phyloP scores from a whole-genome alignment of 495 filamentous ascomycete genomes.

The Podospora anserina region DNA sequence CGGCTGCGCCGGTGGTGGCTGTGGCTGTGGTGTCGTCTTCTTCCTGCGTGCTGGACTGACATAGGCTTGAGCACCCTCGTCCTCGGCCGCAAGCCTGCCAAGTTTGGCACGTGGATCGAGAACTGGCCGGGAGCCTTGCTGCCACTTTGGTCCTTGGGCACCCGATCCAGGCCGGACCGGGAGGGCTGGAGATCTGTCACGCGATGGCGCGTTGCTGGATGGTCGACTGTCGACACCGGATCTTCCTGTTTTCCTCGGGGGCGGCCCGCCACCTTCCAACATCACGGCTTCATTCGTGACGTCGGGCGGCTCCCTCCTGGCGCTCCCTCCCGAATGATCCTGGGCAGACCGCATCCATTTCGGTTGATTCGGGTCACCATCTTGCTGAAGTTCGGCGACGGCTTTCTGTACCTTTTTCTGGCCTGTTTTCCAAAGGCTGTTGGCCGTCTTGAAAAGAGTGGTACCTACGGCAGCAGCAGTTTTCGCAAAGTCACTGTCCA shows the following conservation, averaged over 20 bases:
- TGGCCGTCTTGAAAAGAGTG: slow-evolving; percentile 88
- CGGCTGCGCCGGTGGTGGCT: slow-evolving; percentile 40
- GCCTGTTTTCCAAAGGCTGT: slow-evolving; percentile 87
- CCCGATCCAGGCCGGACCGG: slow-evolving; percentile 28
- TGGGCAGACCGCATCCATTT: slow-evolving; percentile 87
- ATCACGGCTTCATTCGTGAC: slow-evolving; percentile 89
- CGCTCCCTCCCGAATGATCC: slow-evolving; percentile 28
- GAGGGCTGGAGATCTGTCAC: slow-evolving; percentile 48
- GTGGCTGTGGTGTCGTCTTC: slow-evolving; percentile 53
- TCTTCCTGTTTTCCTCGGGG: slow-evolving; percentile 38
- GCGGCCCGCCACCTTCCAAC: slow-evolving; percentile 66
- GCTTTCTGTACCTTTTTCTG: slow-evolving; percentile 94
- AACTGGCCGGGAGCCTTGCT: slow-evolving; percentile 42
- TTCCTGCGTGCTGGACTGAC: slow-evolving; percentile 83
- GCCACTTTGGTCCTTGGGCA: slow-evolving; percentile 42
- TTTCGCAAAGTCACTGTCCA: slow-evolving; percentile 74
- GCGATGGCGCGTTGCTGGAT: slow-evolving; percentile 29
- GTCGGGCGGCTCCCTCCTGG: slow-evolving; percentile 24
- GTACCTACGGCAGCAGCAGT: slow-evolving; percentile 77
- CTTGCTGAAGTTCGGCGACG: slow-evolving; percentile 80
- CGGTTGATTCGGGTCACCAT: slow-evolving; percentile 74
- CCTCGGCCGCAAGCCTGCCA: slow-evolving; percentile 69
- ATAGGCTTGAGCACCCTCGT: slow-evolving; percentile 81
- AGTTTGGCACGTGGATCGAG: slow-evolving; percentile 59
- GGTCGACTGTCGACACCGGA: slow-evolving; percentile 25